Base-by-base conservation (phyloP, 116 monocot species). In the Iris pallida region DNA sequence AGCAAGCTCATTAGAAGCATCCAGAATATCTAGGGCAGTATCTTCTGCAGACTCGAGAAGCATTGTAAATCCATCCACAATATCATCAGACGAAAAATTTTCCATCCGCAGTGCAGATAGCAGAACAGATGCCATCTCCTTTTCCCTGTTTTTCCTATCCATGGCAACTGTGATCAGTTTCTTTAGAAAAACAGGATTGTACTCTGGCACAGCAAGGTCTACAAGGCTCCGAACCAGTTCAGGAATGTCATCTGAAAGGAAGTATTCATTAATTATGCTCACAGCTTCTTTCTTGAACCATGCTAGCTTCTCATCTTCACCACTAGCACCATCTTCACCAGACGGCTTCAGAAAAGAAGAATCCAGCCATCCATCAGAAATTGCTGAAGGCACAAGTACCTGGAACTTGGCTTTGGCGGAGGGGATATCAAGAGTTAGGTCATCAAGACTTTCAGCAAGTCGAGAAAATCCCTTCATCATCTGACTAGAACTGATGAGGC, bases 351-450 rank as follows among this genome's bases (percentile, higher is more conserved):
- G 55, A 19, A 78, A 86, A 1, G 82, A 80, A 64, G 93, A 62
- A 59, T 96, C 96, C 5, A 92, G 89, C 96, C 92, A 92, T 53
- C 92, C 92, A 48, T 87, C 85, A 71, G 84, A 81, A 42, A 78
- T 76, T 20, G 89, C 92, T 78, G 81, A 77, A 7, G 65, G 73
- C 6, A 85, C 73, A 40, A 96, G 57, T 9, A 46, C 56, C 42
- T 81, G 58, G 72, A 89, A 96, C 4, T 60, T 46, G 12, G 70
- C 13, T 76, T 87, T 89, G 17, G 92, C 89, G 30, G 91, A 85
- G 44, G 96, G 96, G 61, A 96, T 89, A 61, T 96, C 96, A 54
- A 96, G 92, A 60, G 82, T 85, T 8, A 96, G 76, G 64, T 96
- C 96, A 18, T 92, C 92, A 19, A 96, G 92, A 57, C 80, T 83